Evolutionary conservation across 2,329 filamentous ascomycete species (phyloP), one percentile per base, ranked within the genome.

Genomic region (Polychaeton citri): DNA sequence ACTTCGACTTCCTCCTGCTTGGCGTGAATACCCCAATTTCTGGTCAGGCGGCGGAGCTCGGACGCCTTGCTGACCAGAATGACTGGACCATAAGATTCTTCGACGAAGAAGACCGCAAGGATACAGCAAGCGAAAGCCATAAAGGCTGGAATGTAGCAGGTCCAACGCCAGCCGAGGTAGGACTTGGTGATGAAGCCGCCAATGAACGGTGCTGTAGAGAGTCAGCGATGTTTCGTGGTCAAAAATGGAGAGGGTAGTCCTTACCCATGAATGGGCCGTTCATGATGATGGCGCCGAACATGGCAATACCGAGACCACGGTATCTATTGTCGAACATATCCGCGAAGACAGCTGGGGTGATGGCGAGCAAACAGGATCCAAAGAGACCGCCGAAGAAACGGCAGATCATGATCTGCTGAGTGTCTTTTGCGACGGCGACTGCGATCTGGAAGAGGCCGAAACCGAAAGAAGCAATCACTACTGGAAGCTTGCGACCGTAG

Each of bases 21-120:
- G n/a, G 72, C 72, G 46, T 76, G 72, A 34, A 75, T 74, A 8
- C 71, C 71, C 70, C 71, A 75, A 42, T 75, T 75, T 50, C 65
- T 65, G 1, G 71, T 75, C 18, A 67, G 53, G 21, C 71, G 61
- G 20, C 71, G 59, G 2, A 75, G 51, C 40, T 73, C 68, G 3
- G 62, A 53, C 3, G 71, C 71, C 47, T 76, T 76, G 12, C 59
- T 53, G 24, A 76, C 65, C 3, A 76, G 59, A 10, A 76, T 67
- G 1, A 74, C 61, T 0, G 72, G 72, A 1, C 71, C 66, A 42
- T 76, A 76, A 0, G 69, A 70, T 48, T 76, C 72, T 34, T 69
- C 54, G 18, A 74, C 58, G 52, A 75, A 72, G 24, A 74, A 44
- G 1, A 72, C 28, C 30, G 69, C 60, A 7, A 73, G 47, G 0